Conservation (phyloP, 2,329 filamentous ascomycete species). For the Alternaria angustiovoidea region DNA sequence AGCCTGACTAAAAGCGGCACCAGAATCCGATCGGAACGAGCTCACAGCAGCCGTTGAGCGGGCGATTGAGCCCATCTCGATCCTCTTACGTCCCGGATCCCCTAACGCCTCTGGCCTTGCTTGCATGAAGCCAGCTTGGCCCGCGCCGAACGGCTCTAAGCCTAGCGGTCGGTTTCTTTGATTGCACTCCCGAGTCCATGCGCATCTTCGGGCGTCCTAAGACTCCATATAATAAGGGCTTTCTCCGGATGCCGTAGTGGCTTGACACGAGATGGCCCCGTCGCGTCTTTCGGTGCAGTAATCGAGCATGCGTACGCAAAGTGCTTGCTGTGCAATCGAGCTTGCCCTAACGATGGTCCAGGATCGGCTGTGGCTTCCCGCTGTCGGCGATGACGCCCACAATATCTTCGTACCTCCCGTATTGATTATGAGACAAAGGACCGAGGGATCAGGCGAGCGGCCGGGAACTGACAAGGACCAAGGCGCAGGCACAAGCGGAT, state of each 20-base stretch:
- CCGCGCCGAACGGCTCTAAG: constrained; percentile 35
- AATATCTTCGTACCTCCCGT: constrained; percentile 9
- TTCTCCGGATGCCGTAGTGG: constrained; percentile 31
- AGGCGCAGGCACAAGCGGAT: constrained; percentile 24
- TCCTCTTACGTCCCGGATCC: constrained; percentile 34
- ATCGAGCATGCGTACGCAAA: constrained; percentile 22
- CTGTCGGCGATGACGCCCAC: constrained; percentile 17
- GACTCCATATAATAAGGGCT: constrained; percentile 22
- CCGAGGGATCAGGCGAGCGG: constrained; percentile 17
- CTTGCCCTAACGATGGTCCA: constrained; percentile 23
- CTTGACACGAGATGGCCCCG: constrained; percentile 27
- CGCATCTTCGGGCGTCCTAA: constrained; percentile 26
- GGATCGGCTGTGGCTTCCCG: constrained; percentile 18
- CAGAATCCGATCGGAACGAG: constrained; percentile 38
- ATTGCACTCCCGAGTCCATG: constrained; percentile 40
- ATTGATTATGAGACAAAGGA: constrained; percentile 19
- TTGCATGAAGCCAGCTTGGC: constrained; percentile 44
- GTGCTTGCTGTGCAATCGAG: constrained; percentile 21
- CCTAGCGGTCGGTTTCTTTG: constrained; percentile 36
- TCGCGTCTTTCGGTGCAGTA: constrained; percentile 21
- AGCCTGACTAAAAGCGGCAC: constrained; percentile 36
- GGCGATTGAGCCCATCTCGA: constrained; percentile 33
- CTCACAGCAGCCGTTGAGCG: constrained; percentile 41
- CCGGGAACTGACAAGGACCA: constrained; percentile 20
- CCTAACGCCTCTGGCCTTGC: constrained; percentile 42